phyloP scores from a whole-genome alignment of 2,329 filamentous ascomycete species.

The Hypomyces rosellus region DNA sequence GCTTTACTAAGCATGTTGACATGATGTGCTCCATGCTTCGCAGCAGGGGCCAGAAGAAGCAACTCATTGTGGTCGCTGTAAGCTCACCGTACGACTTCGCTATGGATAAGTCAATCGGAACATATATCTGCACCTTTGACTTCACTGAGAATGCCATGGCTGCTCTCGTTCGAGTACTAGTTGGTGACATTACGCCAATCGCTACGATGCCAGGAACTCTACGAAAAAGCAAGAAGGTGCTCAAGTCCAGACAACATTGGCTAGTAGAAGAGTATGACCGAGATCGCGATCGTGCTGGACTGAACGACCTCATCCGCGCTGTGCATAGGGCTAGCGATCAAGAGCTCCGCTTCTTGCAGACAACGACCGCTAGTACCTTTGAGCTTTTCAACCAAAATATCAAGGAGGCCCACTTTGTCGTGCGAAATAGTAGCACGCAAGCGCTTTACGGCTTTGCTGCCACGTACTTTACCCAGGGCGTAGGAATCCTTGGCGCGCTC shows the following conservation, averaged over 20 bases:
- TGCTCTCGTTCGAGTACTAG: conserved; percentile 74
- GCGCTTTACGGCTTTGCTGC: conserved; percentile 88
- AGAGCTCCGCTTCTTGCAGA: conserved; percentile 62
- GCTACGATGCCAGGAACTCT: conserved; percentile 66
- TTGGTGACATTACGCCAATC: conserved; percentile 61
- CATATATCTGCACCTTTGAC: conserved; percentile 92
- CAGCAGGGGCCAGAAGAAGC: conserved; percentile 74
- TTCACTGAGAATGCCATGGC: conserved; percentile 90
- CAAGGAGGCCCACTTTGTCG: conserved; percentile 81
- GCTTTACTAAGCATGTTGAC: conserved; percentile 91
- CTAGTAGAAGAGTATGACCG: conserved; percentile 84
- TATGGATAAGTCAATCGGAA: conserved; percentile 83
- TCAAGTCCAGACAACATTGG: conserved; percentile 91
- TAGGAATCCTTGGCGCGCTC: conserved; percentile 75
- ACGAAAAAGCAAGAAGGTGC: conserved; percentile 77
- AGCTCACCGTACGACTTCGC: conserved; percentile 97
- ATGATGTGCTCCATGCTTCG: conserved; percentile 88
- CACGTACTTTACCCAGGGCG: conserved; percentile 69
- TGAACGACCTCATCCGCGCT: conserved; percentile 68
- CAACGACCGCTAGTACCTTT: conserved; percentile 68
- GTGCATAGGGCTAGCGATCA: conserved; percentile 62
- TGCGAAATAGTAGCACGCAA: conserved; percentile 87
- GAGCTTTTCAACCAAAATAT: conserved; percentile 64
- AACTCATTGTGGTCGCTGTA: conserved; percentile 83
- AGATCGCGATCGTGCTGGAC: conserved; percentile 64